phyloP scores from a whole-genome alignment of 345 rosid genomes.

The Brassica carinata region DNA sequence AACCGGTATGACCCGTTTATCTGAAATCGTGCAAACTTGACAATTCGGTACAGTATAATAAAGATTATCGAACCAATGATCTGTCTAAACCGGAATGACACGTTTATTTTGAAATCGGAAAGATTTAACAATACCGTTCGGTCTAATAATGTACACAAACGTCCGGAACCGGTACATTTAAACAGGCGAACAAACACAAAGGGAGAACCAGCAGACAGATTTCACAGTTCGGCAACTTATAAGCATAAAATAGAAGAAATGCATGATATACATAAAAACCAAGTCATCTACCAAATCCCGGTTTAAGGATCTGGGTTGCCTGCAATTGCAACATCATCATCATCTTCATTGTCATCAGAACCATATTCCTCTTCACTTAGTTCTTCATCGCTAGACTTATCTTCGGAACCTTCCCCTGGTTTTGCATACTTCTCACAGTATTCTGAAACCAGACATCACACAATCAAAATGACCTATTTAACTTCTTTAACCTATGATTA shows the following conservation, averaged over 20 bases:
- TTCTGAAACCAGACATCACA: constrained; percentile 47
- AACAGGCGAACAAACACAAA: constrained; percentile 21
- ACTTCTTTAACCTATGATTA: background rate
- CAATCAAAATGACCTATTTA: background rate
- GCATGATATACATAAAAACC: constrained; percentile 32
- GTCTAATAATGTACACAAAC: constrained; percentile 41
- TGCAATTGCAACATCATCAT: constrained; percentile 53
- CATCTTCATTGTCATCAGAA: constrained; percentile 61
- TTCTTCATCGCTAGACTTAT: constrained; percentile 86
- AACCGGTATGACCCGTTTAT: constrained; percentile 14
- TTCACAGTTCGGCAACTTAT: constrained; percentile 25
- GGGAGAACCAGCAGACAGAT: constrained; percentile 23
- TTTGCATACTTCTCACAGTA: constrained; percentile 88
- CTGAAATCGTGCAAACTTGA: background rate
- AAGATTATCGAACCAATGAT: constrained; percentile 1
- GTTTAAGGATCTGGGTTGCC: constrained; percentile 78
- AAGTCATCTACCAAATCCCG: constrained; percentile 12
- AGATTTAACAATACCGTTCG: constrained; percentile 29
- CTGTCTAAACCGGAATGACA: constrained; percentile 12
- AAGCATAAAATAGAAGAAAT: constrained; percentile 23
- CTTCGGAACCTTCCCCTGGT: constrained; percentile 69
- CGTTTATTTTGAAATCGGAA: constrained; percentile 24
- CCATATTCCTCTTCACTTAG: constrained; percentile 78
- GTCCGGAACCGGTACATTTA: constrained; percentile 24
- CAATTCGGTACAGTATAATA: constrained; percentile 27